Conservation (phyloP, 83 land plant genomes). For the Picea engelmannii region DNA sequence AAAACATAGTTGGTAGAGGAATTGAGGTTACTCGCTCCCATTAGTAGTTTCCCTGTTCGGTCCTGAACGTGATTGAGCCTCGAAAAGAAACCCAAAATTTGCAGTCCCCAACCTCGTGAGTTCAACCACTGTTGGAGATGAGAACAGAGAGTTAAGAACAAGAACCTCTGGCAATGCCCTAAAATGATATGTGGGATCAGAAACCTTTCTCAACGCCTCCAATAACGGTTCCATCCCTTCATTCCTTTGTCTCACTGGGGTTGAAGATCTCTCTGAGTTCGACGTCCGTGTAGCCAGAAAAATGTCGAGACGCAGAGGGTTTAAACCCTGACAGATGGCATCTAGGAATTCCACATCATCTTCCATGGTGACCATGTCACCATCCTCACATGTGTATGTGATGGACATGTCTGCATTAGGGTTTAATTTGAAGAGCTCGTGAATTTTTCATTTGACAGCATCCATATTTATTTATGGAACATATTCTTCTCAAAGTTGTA, state of each 20-base stretch:
- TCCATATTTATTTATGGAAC: slow-evolving; percentile 39
- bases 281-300: slow-evolving; percentile 16
- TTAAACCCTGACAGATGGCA: slow-evolving; percentile 56
- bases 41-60: too few relatives aligned
- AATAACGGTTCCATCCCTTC: not conserved
- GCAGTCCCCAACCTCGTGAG: slow-evolving; percentile 1
- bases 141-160: slow-evolving; percentile 18
- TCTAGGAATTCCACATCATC: slow-evolving; percentile 75
- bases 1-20: too few relatives aligned
- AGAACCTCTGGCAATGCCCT: slow-evolving; percentile 27
- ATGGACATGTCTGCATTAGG: slow-evolving; percentile 28
- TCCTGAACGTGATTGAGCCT: too few relatives aligned
- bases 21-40: too few relatives aligned
- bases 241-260: not conserved
- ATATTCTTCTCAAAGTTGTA: slow-evolving; percentile 17
- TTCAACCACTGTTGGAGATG: not conserved
- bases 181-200: slow-evolving; percentile 33
- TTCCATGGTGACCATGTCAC: slow-evolving; percentile 68
- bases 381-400: slow-evolving; percentile 54
- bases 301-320: slow-evolving; percentile 71
- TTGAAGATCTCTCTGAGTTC: not conserved
- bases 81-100: too few relatives aligned
- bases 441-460: slow-evolving; percentile 44
- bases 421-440: slow-evolving; percentile 46
- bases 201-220: not conserved